phyloP scores from a whole-genome alignment of 768 basidiomycete genomes.

The Lactifluus piperatus region DNA sequence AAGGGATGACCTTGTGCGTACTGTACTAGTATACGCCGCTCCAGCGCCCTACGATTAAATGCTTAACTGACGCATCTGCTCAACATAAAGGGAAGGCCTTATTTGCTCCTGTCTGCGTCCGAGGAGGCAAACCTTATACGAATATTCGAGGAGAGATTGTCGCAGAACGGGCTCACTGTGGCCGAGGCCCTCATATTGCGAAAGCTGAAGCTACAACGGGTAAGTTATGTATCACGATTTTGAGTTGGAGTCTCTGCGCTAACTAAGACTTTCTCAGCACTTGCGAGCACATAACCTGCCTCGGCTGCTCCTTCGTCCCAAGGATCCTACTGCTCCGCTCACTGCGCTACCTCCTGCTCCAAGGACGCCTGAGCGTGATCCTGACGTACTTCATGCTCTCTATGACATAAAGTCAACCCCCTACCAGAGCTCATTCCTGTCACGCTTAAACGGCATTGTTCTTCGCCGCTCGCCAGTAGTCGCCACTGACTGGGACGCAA shows the following conservation, averaged over 20 bases:
- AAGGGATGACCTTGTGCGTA: conserved; percentile 17
- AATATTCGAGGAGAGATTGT: conserved; percentile 4
- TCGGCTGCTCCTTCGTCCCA: conserved; percentile 13
- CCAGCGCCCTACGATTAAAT: no score
- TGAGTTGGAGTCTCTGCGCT: background rate
- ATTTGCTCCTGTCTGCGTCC: conserved; percentile 13
- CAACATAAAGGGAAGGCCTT: conserved; percentile 12
- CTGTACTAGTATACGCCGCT: background rate
- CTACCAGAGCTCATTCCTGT: conserved; percentile 56
- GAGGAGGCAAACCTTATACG: conserved; percentile 7
- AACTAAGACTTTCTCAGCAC: background rate
- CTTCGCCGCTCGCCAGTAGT: conserved; percentile 33
- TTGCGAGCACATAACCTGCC: conserved; percentile 22
- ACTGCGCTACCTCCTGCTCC: conserved; percentile 30
- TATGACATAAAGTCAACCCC: conserved; percentile 51
- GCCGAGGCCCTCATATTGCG: conserved; percentile 18
- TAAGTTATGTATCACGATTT: background rate
- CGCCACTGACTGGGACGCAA: conserved; percentile 64
- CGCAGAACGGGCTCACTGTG: background rate
- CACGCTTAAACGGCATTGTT: conserved; percentile 45
- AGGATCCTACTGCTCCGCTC: conserved; percentile 22
- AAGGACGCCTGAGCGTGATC: conserved; percentile 22
- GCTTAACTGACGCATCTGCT: background rate
- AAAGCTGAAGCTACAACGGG: conserved; percentile 20
- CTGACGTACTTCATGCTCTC: conserved; percentile 41